Evolutionary conservation across 768 basidiomycete genomes (phyloP), one percentile per base, ranked within the genome.

Genomic region (Tulasnella sp.): DNA sequence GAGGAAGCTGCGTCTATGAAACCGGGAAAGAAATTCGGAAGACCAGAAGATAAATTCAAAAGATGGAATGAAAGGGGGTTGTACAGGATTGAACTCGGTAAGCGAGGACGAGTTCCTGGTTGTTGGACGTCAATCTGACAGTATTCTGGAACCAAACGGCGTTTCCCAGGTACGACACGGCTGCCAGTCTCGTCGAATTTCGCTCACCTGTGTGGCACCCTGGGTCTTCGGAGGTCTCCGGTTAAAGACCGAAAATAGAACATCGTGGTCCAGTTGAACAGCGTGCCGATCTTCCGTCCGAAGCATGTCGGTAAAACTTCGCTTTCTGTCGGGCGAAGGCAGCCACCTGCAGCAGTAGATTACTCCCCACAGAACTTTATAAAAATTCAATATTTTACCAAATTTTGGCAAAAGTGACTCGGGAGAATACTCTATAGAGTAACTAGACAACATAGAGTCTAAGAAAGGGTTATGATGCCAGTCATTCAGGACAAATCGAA

Each of bases 1-100:
- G 40, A 41, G 60, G 81, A 34, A 80, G 80, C 72, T 81, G 80
- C n/a, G 69, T 80, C 9, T 81, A 81, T 28, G 64, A 77, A n/a
- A 80, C 76, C 24, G 76, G 22, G 24, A 77, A 64, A 54, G 46
- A 50, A 77, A 77, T 77, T 41, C 22, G 76, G 76, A 77, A 75
- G 48, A 75, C 74, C 12, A 42, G 74, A 22, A 75, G 74, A 75
- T 64, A 64, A 64, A 14, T 64, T 16, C 22, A 64, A 14, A 64
- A 14, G 60, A 31, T 64, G 16, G 60, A 64, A 28, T 64, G 14
- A 8, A 6, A 64, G 14, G 60, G 31, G 12, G n/a, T 64, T 64
- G 5, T 7, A 34, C 44, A 28, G 12, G 7, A 28, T 28, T 64
- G 60, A 64, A 9, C n/a, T 14, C n/a, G 60, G 60, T 64, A 64